phyloP scores from a whole-genome alignment of 192 early-diverging fungal species.

The Gorgonomyces haynaldii region DNA sequence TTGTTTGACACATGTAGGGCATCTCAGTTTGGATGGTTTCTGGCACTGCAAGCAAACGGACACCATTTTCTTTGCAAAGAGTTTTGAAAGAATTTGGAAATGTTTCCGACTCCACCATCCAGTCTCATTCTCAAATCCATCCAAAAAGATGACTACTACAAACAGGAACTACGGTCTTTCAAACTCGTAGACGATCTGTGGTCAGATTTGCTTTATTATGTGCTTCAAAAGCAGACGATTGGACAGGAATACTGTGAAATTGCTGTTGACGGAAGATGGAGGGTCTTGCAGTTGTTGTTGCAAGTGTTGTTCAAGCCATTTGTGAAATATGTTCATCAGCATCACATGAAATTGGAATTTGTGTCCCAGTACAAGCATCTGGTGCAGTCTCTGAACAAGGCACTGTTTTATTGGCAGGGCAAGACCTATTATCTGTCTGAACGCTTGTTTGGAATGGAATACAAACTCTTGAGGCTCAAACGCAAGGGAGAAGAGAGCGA shows the following conservation, averaged over 20 bases:
- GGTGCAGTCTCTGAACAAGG: no score
- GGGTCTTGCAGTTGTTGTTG: not conserved
- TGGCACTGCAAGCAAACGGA: constrained; percentile 20
- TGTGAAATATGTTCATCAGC: constrained; percentile 26
- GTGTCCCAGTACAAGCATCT: no score
- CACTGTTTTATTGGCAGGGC: no score
- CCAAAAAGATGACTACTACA: constrained; percentile 84
- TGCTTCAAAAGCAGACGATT: constrained; percentile 51
- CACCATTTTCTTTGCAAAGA: no score
- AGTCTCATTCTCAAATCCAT: constrained; percentile 77
- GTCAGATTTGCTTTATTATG: constrained; percentile 49
- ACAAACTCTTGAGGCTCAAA: constrained; percentile 68
- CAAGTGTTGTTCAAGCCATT: constrained; percentile 14
- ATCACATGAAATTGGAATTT: not conserved
- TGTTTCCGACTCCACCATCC: no score
- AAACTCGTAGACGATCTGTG: constrained; percentile 50
- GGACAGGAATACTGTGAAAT: constrained; percentile 96
- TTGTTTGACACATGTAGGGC: constrained; percentile 28
- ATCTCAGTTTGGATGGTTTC: constrained; percentile 18
- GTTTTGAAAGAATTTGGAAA: no score
- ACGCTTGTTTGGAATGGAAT: not conserved
- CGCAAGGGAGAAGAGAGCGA: constrained; percentile 58
- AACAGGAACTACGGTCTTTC: constrained; percentile 51
- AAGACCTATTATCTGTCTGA: no score
- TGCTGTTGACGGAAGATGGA: constrained; percentile 17